These are phyloP conservation scores for Cercospora canescens DNA, from an alignment of 2,329 filamentous ascomycete genomes.

Conservation along the genomic window DNA sequence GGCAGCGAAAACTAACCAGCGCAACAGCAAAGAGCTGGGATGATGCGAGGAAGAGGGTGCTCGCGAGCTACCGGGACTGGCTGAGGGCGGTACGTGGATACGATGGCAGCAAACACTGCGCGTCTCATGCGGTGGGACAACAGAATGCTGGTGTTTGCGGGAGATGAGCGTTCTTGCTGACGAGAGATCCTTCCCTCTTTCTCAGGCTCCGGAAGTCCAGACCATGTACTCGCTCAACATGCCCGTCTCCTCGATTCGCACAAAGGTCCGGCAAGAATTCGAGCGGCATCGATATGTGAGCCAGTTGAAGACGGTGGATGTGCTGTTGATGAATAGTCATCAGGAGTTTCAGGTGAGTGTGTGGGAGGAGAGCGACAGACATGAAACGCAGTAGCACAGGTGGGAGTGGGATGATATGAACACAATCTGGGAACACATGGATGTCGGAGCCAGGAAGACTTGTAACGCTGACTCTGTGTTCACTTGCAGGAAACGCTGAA, in stretches of 20 bases:
- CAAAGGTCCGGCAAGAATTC: constrained; percentile 94
- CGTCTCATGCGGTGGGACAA: not conserved
- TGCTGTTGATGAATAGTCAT: constrained; percentile 86
- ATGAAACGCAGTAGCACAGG: not conserved
- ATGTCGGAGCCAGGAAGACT: not conserved
- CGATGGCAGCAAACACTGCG: not conserved
- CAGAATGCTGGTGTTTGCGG: not conserved
- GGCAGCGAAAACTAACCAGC: constrained; percentile 19
- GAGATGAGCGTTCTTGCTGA: constrained; percentile 1
- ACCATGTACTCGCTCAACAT: constrained; percentile 94
- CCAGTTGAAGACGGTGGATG: constrained; percentile 84
- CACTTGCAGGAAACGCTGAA: constrained; percentile 85
- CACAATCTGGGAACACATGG: not conserved
- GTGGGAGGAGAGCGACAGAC: not conserved
- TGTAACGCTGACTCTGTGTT: not conserved
- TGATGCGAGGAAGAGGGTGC: constrained; percentile 83
- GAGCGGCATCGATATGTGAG: constrained; percentile 92
- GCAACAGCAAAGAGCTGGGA: constrained; percentile 77
- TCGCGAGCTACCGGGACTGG: constrained; percentile 93
- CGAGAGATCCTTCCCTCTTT: not conserved
- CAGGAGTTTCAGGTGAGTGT: constrained; percentile 82
- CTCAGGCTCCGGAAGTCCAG: constrained; percentile 91
- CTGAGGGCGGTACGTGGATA: constrained; percentile 76
- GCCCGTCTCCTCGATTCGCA: constrained; percentile 82
- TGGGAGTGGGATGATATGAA: not conserved